These are phyloP conservation scores for Botryosphaeria dothidea DNA, from an alignment of 2,329 filamentous ascomycete species.

Conservation along the genomic window DNA sequence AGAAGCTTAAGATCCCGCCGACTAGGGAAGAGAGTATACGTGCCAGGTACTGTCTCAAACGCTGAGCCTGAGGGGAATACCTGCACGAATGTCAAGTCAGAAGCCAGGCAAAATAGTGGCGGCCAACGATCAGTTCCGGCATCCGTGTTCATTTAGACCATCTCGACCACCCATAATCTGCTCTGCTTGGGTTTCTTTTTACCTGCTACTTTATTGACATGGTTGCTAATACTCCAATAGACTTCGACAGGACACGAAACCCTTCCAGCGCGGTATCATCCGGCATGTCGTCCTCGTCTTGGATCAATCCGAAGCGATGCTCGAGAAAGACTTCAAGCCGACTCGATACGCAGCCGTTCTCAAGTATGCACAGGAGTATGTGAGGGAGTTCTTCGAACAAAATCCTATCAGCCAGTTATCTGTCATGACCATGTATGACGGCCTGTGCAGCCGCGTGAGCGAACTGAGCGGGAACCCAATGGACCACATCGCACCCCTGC, in stretches of 20 bases:
- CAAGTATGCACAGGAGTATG: slow-evolving; percentile 82
- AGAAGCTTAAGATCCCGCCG: too few relatives aligned
- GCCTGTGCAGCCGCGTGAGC: slow-evolving; percentile 79
- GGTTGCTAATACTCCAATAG: slow-evolving; percentile 45
- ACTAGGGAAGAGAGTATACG: too few relatives aligned
- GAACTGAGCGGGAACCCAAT: slow-evolving; percentile 90
- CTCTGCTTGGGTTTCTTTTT: background rate
- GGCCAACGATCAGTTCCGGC: too few relatives aligned
- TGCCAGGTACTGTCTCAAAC: too few relatives aligned
- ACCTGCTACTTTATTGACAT: background rate
- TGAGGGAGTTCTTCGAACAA: slow-evolving; percentile 95
- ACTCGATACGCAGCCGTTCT: slow-evolving; percentile 81
- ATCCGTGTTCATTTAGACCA: too few relatives aligned
- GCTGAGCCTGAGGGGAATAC: too few relatives aligned
- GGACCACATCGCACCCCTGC: slow-evolving; percentile 79
- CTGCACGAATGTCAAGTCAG: too few relatives aligned
- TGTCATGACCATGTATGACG: slow-evolving; percentile 90
- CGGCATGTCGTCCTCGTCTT: slow-evolving; percentile 90
- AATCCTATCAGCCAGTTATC: slow-evolving; percentile 97
- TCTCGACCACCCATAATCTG: too few relatives aligned
- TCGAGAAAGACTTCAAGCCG: slow-evolving; percentile 90
- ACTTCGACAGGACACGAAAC: slow-evolving; percentile 88
- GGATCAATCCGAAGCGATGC: slow-evolving; percentile 91
- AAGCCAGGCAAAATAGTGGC: too few relatives aligned
- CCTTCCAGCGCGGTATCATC: slow-evolving; percentile 94